Evolutionary conservation across 2,329 filamentous ascomycete species (phyloP), one percentile per base, ranked within the genome.

Genomic region (Epichloe gansuensis): DNA sequence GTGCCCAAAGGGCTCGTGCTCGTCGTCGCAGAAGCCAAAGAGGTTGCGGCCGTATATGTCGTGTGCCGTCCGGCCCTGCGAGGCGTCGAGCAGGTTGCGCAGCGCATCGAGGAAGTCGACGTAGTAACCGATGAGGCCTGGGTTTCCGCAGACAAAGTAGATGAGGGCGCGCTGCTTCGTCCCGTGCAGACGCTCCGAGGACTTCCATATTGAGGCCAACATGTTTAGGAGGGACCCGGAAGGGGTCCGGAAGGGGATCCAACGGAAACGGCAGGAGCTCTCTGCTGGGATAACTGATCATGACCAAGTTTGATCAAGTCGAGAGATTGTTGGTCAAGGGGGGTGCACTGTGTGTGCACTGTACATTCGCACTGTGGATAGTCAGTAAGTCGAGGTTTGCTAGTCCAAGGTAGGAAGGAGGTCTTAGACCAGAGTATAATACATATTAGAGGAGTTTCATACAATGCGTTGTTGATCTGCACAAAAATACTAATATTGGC

Each of bases 61-160:
- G 60, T 80, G 76, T 2, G 69, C 63, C 6, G 66, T 61, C 45
- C 54, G 31, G 36, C n/a, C 34, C 55, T 73, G 70, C 5, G 64
- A 66, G 25, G 65, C 65, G 56, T 76, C 69, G 12, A 88, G 68
- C 12, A 80, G 66, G 0, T 66, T 63, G 45, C 80, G 72, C 2
- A 89, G 68, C 13, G 74, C 70, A 0, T 70, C 70, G 11, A 89
- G 71, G 65, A 89, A 91, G 39, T 77, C 73, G 53, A 68, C 70
- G 66, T 91, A 91, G 73, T 87, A 91, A 52, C 76, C 78, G 49
- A 89, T 77, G 17, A 89, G 72, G 5, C 87, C 87, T 5, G 87
- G 87, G 57, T 91, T 91, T 21, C 87, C 87, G 31, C 84, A 79
- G 41, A 91, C 74, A 66, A 87, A 84, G 69, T 81, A 89, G 58